These are phyloP conservation scores for Yamadazyma triangularis DNA, from an alignment of 1,139 yeast species.

Conservation along the genomic window DNA sequence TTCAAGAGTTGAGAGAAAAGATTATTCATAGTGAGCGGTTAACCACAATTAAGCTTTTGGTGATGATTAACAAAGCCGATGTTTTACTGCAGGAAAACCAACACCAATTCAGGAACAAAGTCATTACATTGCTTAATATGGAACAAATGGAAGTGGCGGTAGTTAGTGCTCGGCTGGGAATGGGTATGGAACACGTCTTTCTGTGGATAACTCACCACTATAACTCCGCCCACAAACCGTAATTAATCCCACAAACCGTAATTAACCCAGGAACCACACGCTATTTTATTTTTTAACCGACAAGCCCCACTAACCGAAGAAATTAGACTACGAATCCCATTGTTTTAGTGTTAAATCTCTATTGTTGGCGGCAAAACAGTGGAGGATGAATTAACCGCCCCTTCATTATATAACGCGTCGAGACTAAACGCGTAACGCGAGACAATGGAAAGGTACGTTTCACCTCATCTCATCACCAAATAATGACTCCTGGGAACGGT, in stretches of 20 bases:
- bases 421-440: slow-evolving; percentile 5
- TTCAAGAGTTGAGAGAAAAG: slow-evolving; percentile 53
- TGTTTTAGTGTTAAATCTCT: too few relatives aligned
- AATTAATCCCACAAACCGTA: too few relatives aligned
- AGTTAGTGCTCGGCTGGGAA: too few relatives aligned
- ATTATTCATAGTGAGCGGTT: slow-evolving; percentile 66
- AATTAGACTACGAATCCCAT: too few relatives aligned
- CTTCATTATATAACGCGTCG: too few relatives aligned
- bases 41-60: slow-evolving; percentile 56
- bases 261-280: too few relatives aligned
- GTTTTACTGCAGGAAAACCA: slow-evolving; percentile 20
- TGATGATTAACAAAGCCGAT: slow-evolving; percentile 59
- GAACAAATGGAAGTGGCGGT: slow-evolving; percentile 26
- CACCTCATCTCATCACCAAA: slow-evolving; percentile 1
- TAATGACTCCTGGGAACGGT: slow-evolving; percentile 9
- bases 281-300: not conserved
- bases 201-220: too few relatives aligned
- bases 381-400: too few relatives aligned
- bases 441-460: slow-evolving; percentile 1
- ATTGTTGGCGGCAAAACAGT: too few relatives aligned
- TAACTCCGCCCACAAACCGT: too few relatives aligned
- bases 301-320: not conserved
- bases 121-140: slow-evolving; percentile 20
- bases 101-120: slow-evolving; percentile 12
- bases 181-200: too few relatives aligned